A percentile compares a stretch with the other conserved stretches of the same genome.
Evolutionary conservation across 768 basidiomycete species (phyloP).

Genomic region (Pisolithus marmoratus): DNA sequence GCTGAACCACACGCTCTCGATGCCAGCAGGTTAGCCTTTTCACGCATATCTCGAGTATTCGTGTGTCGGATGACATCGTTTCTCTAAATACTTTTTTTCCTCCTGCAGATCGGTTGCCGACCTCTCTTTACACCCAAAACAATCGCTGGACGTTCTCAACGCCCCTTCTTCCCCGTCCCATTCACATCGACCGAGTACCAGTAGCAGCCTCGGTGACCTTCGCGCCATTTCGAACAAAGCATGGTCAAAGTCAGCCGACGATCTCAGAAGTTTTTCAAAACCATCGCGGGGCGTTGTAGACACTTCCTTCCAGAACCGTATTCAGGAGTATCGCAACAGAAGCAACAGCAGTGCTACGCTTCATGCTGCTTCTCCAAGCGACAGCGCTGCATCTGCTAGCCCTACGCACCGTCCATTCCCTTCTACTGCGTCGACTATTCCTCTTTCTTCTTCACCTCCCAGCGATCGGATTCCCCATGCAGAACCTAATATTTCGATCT

Average conservation of each 20-base stretch:
- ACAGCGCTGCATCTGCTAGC: conserved; percentile 21
- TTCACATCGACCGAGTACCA: conserved; percentile 16
- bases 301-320: conserved; percentile 50
- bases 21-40: conserved; percentile 46
- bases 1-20: conserved; percentile 44
- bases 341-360: conserved; percentile 51
- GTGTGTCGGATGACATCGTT: background rate
- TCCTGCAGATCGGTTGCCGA: conserved; percentile 58
- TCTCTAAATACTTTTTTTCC: conserved; percentile 7
- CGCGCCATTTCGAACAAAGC: conserved; percentile 62
- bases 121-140: conserved; percentile 42
- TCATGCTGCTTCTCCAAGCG: conserved; percentile 32
- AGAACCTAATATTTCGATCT: conserved; percentile 39
- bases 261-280: conserved; percentile 53
- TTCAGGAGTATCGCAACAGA: conserved; percentile 60
- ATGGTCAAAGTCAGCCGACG: conserved; percentile 80
- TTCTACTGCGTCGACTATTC: conserved; percentile 16
- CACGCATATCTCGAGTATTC: no score
- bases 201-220: conserved; percentile 55
- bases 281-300: conserved; percentile 34
- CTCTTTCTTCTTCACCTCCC: conserved; percentile 23
- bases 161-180: conserved; percentile 26
- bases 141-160: conserved; percentile 39
- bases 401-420: conserved; percentile 41
- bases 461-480: conserved; percentile 13